These are phyloP conservation scores for Leucosporidium scottii DNA, from an alignment of 768 basidiomycete species.

Conservation along the genomic window DNA sequence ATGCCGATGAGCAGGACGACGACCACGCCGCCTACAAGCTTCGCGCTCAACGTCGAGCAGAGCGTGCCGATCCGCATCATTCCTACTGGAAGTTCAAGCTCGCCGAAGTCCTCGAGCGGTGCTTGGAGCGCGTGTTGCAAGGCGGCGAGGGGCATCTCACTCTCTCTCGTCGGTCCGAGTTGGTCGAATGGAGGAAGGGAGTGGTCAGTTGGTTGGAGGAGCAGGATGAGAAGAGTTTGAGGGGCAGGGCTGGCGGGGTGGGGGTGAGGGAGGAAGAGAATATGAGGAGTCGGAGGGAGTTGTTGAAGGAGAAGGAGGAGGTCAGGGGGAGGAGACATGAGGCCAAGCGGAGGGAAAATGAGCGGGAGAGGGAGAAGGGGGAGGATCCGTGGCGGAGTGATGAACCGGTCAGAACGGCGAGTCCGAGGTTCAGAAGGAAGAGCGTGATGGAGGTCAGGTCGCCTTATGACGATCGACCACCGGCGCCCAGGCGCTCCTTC, in stretches of 20 bases:
- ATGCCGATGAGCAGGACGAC: no score
- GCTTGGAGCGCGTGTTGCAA: background rate
- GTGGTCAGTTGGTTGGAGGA: background rate
- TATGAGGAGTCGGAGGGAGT: slow-evolving; percentile 5
- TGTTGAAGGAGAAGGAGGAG: background rate
- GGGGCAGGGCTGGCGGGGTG: background rate
- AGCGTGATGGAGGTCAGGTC: no score
- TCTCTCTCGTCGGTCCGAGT: background rate
- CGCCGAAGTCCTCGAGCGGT: slow-evolving; percentile 3
- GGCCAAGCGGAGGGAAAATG: background rate
- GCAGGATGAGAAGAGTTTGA: slow-evolving; percentile 2
- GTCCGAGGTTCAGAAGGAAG: no score
- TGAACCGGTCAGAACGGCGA: no score
- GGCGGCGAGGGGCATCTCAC: slow-evolving; percentile 1
- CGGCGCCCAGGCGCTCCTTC: no score
- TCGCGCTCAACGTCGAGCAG: background rate
- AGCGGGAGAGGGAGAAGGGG: background rate
- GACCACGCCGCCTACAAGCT: background rate
- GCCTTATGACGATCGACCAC: no score
- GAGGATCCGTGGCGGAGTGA: background rate
- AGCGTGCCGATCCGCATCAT: background rate
- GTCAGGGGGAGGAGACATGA: background rate
- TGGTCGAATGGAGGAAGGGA: background rate
- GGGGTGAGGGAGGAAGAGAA: background rate
- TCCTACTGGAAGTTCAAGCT: slow-evolving; percentile 1